Base-by-base conservation (phyloP, 2,329 filamentous ascomycete genomes). In the Colletotrichum sp. region DNA sequence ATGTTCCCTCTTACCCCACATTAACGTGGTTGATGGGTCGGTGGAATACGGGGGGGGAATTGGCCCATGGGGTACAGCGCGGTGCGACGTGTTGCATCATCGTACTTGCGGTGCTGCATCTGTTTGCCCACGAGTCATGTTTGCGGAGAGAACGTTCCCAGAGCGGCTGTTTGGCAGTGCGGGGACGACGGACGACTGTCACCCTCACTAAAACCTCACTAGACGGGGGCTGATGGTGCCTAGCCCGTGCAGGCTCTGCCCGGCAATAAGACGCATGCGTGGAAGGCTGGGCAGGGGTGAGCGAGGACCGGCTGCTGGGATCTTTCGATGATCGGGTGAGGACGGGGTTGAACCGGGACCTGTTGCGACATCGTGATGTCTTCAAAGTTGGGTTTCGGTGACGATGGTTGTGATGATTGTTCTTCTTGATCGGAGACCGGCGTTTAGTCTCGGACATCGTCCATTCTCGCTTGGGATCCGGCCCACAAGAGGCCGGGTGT, bases 301-400 rank as follows among this genome's bases (percentile, higher is more conserved):
- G 29, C 22, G 49, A 16, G n/a, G 29, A 19, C 55, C 57, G 39
- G 57, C 71, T 13, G 36, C 29, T 13, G 16, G 32, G 22, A 71
- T 71, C 72, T 66, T 66, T 75, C 72, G 72, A 75, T 75, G 32
- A 66, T 71, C 67, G 61, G 61, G 72, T 32, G 72, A 75, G 44
- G 7, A 71, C 19, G 72, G 30, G 57, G 32, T 75, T 36, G 67
- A 66, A 52, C 68, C 61, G 67, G 61, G 27, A 34, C 32, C 11
- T 8, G 30, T 49, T 68, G 66, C n/a, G 63, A 16, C 13, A 49
- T 66, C 22, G n/a, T 32, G 52, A 49, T 39, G 39, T 44, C 30
- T 34, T 30, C 34, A 44, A n/a, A 52, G 29, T 25, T 27, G 25
- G 5, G 44, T 27, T n/a, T 5, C 3, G 15, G 8, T 39, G 8